A percentile compares a stretch with the other conserved stretches of the same genome.
phyloP scores from a whole-genome alignment of 2,329 filamentous ascomycete species.

The Botrytis fragariae region DNA sequence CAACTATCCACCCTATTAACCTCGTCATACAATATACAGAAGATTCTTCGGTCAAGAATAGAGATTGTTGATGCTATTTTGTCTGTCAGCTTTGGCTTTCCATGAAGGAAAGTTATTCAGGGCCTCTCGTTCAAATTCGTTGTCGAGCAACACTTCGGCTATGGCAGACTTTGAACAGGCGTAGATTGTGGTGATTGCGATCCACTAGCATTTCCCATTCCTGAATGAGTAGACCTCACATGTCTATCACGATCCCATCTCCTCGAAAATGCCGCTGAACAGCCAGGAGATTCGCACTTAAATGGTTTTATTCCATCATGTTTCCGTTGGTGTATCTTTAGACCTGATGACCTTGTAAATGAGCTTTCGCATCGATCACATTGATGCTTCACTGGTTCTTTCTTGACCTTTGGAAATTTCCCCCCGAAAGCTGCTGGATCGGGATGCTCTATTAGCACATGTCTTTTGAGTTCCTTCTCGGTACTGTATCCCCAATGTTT shows the following conservation, averaged over 20 bases:
- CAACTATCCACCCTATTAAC: no score
- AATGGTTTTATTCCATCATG: not conserved
- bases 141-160: no score
- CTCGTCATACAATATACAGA: no score
- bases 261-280: not conserved
- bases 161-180: not conserved
- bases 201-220: not conserved
- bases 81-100: no score
- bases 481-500: conserved; percentile 38
- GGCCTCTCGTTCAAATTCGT: no score
- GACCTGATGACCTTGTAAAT: not conserved
- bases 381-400: not conserved
- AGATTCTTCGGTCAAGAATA: no score
- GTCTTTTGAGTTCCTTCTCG: conserved; percentile 39
- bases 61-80: no score
- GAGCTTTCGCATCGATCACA: not conserved
- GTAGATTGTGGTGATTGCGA: not conserved
- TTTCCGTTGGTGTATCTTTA: not conserved
- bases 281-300: not conserved
- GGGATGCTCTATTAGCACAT: conserved; percentile 25
- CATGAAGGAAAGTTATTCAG: no score
- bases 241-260: not conserved
- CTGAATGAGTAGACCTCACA: not conserved
- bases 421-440: not conserved
- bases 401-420: not conserved